phyloP scores from a whole-genome alignment of 1,139 yeast genomes.

The Geotrichum phurueaensis region DNA sequence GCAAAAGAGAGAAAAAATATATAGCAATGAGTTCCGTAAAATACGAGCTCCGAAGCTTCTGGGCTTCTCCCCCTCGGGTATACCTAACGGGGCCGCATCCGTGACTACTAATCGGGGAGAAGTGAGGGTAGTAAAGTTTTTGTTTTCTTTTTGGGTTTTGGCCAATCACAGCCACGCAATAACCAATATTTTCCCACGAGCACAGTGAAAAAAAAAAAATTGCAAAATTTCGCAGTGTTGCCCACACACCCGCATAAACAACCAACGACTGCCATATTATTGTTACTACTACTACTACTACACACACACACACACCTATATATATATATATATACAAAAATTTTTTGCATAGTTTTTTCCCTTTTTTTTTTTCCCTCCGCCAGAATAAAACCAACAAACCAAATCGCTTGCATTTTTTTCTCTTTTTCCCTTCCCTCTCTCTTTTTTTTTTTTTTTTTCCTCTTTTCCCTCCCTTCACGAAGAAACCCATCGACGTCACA shows the following conservation, averaged over 20 bases:
- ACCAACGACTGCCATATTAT: no score
- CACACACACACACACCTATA: no score
- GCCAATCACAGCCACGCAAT: not conserved
- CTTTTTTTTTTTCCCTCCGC: conserved; percentile 1
- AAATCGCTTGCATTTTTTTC: not conserved
- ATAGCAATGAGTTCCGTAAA: not conserved
- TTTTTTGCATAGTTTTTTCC: not conserved
- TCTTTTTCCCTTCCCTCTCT: not conserved
- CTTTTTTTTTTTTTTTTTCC: not conserved
- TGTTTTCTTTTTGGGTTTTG: not conserved
- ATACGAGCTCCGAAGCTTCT: no score
- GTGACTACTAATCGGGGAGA: no score
- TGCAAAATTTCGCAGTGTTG: not conserved
- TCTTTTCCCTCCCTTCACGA: not conserved
- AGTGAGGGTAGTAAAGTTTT: no score
- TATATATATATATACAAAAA: no score
- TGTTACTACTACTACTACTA: not conserved
- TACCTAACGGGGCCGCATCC: no score
- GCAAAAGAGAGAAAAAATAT: not conserved
- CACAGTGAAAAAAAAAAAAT: not conserved
- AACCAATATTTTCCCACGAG: not conserved
- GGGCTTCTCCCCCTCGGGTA: no score
- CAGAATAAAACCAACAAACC: not conserved
- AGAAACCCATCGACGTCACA: conserved; percentile 1
- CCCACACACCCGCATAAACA: not conserved